These are phyloP conservation scores for Mrakia frigida DNA, from an alignment of 768 basidiomycete genomes.

Conservation along the genomic window DNA sequence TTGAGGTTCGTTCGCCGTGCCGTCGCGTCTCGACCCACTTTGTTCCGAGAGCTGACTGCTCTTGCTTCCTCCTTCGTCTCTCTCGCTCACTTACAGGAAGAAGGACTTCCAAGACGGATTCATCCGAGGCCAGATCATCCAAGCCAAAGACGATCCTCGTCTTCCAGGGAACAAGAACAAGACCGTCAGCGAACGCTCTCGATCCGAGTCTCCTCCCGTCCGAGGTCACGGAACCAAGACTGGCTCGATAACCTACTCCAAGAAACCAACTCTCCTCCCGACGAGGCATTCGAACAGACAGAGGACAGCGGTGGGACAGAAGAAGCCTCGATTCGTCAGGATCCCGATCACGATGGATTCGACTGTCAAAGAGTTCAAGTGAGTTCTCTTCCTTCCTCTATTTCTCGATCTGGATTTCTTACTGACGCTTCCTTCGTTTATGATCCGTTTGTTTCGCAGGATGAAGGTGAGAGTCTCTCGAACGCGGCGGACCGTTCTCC, in stretches of 20 bases:
- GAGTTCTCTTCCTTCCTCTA: background rate
- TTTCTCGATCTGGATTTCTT: background rate
- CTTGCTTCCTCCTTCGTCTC: background rate
- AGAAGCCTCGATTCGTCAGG: background rate
- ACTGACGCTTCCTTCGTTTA: background rate
- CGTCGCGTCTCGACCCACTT: background rate
- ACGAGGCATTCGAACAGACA: background rate
- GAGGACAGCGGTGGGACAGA: background rate
- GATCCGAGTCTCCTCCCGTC: background rate
- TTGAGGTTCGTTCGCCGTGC: background rate
- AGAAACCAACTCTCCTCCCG: background rate
- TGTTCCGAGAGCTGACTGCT: background rate
- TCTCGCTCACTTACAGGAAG: background rate
- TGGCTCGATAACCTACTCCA: background rate
- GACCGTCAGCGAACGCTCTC: background rate
- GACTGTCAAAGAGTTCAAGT: slow-evolving; percentile 11
- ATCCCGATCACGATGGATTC: background rate
- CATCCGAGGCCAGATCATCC: background rate
- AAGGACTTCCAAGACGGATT: slow-evolving; percentile 2
- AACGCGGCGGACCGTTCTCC: too few relatives aligned
- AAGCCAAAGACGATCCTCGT: background rate
- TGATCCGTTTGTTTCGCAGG: too few relatives aligned
- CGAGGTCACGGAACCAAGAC: background rate
- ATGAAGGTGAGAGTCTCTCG: too few relatives aligned
- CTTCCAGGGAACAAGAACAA: background rate